Conservation (phyloP, 169 alveolate genomes). For the Cryptosporidium felis region DNA sequence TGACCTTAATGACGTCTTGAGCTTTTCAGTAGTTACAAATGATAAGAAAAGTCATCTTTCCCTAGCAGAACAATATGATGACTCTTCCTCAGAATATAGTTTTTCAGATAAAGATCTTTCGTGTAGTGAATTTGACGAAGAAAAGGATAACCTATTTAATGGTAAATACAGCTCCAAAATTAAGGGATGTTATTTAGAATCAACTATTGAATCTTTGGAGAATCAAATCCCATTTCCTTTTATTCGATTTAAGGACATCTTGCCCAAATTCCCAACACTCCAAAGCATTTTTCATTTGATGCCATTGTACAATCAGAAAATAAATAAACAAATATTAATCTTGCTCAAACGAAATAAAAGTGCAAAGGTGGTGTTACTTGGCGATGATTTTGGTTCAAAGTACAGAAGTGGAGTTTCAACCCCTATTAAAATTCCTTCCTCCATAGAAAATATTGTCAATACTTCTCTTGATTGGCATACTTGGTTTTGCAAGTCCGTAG, state of each 20-base stretch:
- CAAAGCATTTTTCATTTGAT: conserved; percentile 16
- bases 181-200: conserved; percentile 50
- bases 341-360: conserved; percentile 30
- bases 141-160: conserved; percentile 44
- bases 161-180: conserved; percentile 32
- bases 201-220: conserved; percentile 34
- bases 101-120: conserved; percentile 19
- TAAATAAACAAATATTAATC: background rate
- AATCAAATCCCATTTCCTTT: conserved; percentile 44
- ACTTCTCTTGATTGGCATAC: conserved; percentile 53
- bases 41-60: background rate
- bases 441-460: conserved; percentile 9
- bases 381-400: conserved; percentile 52
- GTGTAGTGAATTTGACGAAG: background rate
- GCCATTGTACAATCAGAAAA: conserved; percentile 42
- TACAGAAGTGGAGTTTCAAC: conserved; percentile 47
- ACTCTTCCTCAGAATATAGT: conserved; percentile 29
- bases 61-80: conserved; percentile 58
- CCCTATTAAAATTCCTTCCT: conserved; percentile 32
- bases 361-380: conserved; percentile 26
- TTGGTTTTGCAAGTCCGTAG: conserved; percentile 50
- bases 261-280: background rate
- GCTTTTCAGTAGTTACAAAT: conserved; percentile 16
- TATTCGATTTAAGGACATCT: conserved; percentile 49
- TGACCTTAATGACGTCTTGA: conserved; percentile 21